phyloP scores from a whole-genome alignment of 1,139 yeast species.

The Pichia sp. region DNA sequence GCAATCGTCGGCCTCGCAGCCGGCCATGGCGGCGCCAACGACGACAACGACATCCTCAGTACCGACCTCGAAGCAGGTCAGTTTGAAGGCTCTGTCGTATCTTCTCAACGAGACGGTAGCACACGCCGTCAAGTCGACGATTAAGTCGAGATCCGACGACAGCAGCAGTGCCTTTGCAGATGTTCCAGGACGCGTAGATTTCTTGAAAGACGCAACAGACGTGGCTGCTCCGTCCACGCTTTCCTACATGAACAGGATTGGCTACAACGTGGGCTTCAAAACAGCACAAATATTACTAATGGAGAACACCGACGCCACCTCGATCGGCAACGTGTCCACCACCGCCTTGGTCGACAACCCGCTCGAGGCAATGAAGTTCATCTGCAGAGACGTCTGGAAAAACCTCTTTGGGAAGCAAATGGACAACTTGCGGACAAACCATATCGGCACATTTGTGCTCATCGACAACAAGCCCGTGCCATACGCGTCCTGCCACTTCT shows the following conservation, averaged over 20 bases:
- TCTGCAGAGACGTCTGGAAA: conserved; percentile 90
- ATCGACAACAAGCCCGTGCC: conserved; percentile 49
- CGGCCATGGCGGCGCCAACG: background rate
- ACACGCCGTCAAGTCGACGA: conserved; percentile 7
- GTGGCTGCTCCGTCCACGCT: conserved; percentile 7
- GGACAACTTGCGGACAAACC: conserved; percentile 89
- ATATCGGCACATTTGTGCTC: conserved; percentile 75
- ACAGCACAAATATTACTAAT: conserved; percentile 10
- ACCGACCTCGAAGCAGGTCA: conserved; percentile 7
- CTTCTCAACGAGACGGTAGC: conserved; percentile 12
- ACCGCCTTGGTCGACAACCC: conserved; percentile 15
- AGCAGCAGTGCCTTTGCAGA: conserved; percentile 11
- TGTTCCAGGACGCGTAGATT: conserved; percentile 18
- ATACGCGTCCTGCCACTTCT: conserved; percentile 3
- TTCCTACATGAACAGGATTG: conserved; percentile 10
- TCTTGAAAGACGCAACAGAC: background rate
- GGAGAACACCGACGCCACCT: conserved; percentile 1
- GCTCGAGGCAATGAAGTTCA: conserved; percentile 80
- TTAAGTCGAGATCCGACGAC: background rate
- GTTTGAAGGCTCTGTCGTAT: conserved; percentile 7
- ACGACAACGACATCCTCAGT: background rate
- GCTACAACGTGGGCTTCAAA: conserved; percentile 15
- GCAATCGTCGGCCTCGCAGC: background rate
- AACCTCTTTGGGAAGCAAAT: conserved; percentile 77
- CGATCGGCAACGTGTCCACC: conserved; percentile 10